Base-by-base conservation (phyloP, 805 yeast species). In the Ascoidea tarda region DNA sequence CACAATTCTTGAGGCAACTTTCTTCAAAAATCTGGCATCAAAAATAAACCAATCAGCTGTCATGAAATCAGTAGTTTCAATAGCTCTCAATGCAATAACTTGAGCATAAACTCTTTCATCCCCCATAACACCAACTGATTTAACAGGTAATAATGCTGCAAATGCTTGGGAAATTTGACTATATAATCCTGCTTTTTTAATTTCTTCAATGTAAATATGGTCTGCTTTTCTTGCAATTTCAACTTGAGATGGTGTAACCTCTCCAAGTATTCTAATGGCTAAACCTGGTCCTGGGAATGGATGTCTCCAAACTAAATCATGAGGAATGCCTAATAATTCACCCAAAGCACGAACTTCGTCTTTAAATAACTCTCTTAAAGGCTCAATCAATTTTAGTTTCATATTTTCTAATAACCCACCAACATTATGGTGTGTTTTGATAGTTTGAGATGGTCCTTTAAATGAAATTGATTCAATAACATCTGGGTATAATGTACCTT, bases 221-320 rank as follows among this genome's bases (percentile, higher is more conserved):
- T 93, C 99, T 57, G 99, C 99, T 68, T 88, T 91, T 73, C 98
- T 85, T 48, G 98, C 99, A 66, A 93, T 93, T 66, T 81, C 91
- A 54, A 93, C 93, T 74, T 93, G 99, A 59, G 76, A 81, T 60
- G 81, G 85, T 55, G 96, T 87, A 58, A 93, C 98, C 74, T 91
- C 98, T 62, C 99, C 99, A 50, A 93, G 76, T 53, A 93, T 95
- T 73, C 99, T 84, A 69, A 93, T 93, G 61, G 97, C 99, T 66
- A 93, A 86, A 75, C 99, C 99, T 68, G 99, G 99, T 68, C 99
- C 99, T 63, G 99, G 99, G 95, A 93, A 93, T 54, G 99, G 99
- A 69, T 93, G 99, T 78, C 99, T 87, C 98, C 98, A 91, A 60
- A 93, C 98, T 62, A 93, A 78, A 62, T 93, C 98, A 66, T 87